A percentile compares a stretch with the other conserved stretches of the same genome.
Evolutionary conservation across 805 yeast species (phyloP).

Genomic region (Saccharomycopsis sp.): DNA sequence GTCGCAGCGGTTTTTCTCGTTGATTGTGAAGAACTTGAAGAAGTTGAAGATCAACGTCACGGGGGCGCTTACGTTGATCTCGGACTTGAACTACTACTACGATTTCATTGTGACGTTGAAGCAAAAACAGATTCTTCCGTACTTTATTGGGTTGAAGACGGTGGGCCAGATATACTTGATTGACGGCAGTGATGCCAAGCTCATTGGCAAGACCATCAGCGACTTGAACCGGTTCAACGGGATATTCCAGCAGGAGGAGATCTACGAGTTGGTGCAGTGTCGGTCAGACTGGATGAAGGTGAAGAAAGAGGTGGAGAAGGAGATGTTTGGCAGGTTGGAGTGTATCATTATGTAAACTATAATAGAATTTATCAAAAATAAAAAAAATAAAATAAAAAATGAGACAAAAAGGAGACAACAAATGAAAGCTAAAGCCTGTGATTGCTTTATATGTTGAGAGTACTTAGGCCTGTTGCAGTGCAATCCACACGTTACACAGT

Average conservation of each 20-base stretch:
- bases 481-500: too few species aligned
- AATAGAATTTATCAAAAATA: too few species aligned
- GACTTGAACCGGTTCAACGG: slow-evolving; percentile 84
- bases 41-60: slow-evolving; percentile 60
- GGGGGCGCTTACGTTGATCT: slow-evolving; percentile 77
- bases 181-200: slow-evolving; percentile 64
- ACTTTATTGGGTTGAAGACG: slow-evolving; percentile 71
- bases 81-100: slow-evolving; percentile 74
- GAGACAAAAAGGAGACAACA: too few species aligned
- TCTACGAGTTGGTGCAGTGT: slow-evolving; percentile 83
- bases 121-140: slow-evolving; percentile 62
- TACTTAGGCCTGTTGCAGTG: too few species aligned
- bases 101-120: slow-evolving; percentile 56
- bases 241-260: slow-evolving; percentile 83
- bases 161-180: slow-evolving; percentile 80
- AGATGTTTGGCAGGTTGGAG: slow-evolving; percentile 86
- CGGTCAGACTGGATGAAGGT: slow-evolving; percentile 80
- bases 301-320: slow-evolving; percentile 76
- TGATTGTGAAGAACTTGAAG: slow-evolving; percentile 69
- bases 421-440: too few species aligned
- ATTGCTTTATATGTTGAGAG: too few species aligned
- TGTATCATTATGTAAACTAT: slow-evolving; percentile 56
- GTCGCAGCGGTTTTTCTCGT: slow-evolving; percentile 74
- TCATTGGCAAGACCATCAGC: slow-evolving; percentile 72
- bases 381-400: too few species aligned